Evolutionary conservation across 768 basidiomycete genomes (phyloP).

Genomic region (Collybiopsis confluens): DNA sequence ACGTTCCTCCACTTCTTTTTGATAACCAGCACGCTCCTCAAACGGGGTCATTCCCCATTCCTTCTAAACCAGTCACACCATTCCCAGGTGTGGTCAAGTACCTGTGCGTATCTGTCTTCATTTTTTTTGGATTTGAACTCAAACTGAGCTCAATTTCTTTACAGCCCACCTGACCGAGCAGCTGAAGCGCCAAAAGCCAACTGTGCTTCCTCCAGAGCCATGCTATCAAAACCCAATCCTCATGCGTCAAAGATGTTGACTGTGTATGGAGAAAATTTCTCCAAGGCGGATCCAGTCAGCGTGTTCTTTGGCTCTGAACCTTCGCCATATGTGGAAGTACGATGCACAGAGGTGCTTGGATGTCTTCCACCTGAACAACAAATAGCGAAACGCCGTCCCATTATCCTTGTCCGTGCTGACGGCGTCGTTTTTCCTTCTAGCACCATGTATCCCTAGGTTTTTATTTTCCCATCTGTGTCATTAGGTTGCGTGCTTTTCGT

Average conservation of each 20-base stretch:
- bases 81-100: constrained; percentile 89
- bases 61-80: constrained; percentile 79
- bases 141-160: neutral
- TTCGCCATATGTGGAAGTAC: constrained; percentile 82
- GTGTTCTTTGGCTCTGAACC: constrained; percentile 88
- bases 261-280: constrained; percentile 86
- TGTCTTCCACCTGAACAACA: constrained; percentile 75
- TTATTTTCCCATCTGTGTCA: constrained; percentile 12
- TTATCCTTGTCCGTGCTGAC: constrained; percentile 79
- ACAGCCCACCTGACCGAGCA: constrained; percentile 72
- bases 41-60: constrained; percentile 71
- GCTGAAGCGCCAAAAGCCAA: constrained; percentile 76
- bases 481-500: constrained; percentile 10
- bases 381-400: constrained; percentile 65
- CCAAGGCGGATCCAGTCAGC: constrained; percentile 73
- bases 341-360: constrained; percentile 81
- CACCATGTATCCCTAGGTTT: constrained; percentile 72
- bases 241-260: constrained; percentile 79
- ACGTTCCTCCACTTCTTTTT: constrained; percentile 80
- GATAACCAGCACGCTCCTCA: constrained; percentile 74
- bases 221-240: constrained; percentile 73
- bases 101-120: constrained; percentile 28
- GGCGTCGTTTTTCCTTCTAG: constrained; percentile 86
- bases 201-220: constrained; percentile 59
- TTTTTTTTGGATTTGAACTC: neutral